Base-by-base conservation (phyloP, 306 rosid species). In the Glycine latifolia region DNA sequence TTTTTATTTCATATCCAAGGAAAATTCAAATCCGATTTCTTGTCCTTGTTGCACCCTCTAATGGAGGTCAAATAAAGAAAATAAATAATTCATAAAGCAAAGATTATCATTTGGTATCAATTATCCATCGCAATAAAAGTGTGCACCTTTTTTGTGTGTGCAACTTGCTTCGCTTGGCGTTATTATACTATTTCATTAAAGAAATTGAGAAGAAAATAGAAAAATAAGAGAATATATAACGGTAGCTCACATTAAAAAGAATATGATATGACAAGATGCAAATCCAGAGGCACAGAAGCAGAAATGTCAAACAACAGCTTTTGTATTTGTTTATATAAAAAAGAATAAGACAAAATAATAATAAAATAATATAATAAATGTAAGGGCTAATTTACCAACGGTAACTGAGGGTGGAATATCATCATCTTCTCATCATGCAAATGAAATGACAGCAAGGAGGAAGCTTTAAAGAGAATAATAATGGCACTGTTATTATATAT, bases 211-310 rank as follows among this genome's bases (percentile, higher is more conserved):
- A 11, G 46, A 62, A 33, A 31, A 20, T 13, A 68, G 3, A 26
- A 31, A 17, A 44, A 7, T 15, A 13, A 20, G 41, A 65, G 37
- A 20, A n/a, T 69, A 75, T 47, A 70, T 39, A 75, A 80, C 50
- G 62, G 46, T 35, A 31, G 62, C 76, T 41, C 11, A 70, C 77
- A 73, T 67, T 58, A 43, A 46, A 65, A 58, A 72, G 67, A 60
- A 79, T 76, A 76, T 48, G 31, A 55, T 76, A 76, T 48, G 31
- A 55, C 56, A 74, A 26, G 69, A 84, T 47, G 78, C 80, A 79
- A 82, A 79, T 83, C 90, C 85, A 85, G 87, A 87, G 84, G 83
- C 86, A 83, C 84, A 81, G 93, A 85, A 82, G 85, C 88, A 82
- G 88, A 81, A 61, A 92, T 69, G 87, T 78, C 60, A 77, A 75